Evolutionary conservation across 179 eudicot genomes (phyloP), one percentile per base, ranked within the genome.

Genomic region (Spergularia azorica): DNA sequence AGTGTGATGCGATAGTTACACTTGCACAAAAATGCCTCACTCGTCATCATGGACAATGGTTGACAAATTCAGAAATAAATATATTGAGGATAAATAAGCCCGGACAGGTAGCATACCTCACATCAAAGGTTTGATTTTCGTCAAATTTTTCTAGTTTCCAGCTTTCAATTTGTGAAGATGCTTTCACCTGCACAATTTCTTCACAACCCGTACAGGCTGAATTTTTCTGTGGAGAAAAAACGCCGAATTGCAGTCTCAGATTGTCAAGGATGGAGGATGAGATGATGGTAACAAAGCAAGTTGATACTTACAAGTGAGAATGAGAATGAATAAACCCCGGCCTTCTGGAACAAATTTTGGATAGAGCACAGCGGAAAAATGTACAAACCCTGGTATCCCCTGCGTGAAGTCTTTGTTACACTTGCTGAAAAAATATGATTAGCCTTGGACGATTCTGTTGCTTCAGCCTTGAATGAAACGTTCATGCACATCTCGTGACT

Each of bases 371-470:
- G 36, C 1, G 79, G 78, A 81, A 90, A 89, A 16, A 84, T 48
- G 66, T 92, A 92, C 11, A 92, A 83, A 46, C 97, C 95, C 38
- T 84, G 83, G 67, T 80, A 65, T 71, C 86, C 90, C 67, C 70
- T 82, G 61, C 48, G 86, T n/a, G 87, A 75, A 39, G 86, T 62
- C 51, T 79, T 86, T 26, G 78, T 26, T 9, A 55, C 67, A 50
- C 63, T 62, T 20, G 76, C 76, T 59, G 90, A 79, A 83, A 73
- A 87, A 51, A 85, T 26, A 80, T 76, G 84, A 5, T 54, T 26
- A 64, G 14, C 39, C 71, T 64, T 70, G 41, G 72, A 32, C 46
- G 3, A 14, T 51, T 75, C 64, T 41, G 63, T 55, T 32, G 16
- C 75, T 63, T 64, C 76, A 76, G 76, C 71, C 62, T 17, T 70